Evolutionary conservation across 1,284 basidiomycete genomes (phyloP), one percentile per base, ranked within the genome.

Genomic region (Heliocybe sulcata): DNA sequence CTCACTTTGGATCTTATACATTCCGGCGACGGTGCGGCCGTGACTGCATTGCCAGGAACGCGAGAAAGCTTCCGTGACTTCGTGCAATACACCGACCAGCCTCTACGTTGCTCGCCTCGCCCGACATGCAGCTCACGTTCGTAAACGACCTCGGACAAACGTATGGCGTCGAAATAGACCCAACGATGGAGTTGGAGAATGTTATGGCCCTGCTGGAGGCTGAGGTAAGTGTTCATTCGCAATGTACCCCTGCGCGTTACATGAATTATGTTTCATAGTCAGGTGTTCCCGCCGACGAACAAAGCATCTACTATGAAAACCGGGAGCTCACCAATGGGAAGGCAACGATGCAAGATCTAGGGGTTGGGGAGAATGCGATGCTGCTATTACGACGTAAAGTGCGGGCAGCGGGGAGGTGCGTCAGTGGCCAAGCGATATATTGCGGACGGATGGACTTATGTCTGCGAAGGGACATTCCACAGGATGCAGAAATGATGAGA

Each of bases 401-500:
- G 3, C 76, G 66, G 42, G 74, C 81, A 33, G 77, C 79, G 35
- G 86, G 85, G 52, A 77, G 80, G 90, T 90, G 55, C 29, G 81
- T 35, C 12, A 11, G 12, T 12, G 9, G 10, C 14, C 26, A 19
- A 31, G 31, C 67, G 45, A 23, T 8, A 20, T 45, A 35, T 38
- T 45, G 4, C 11, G 38, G 4, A 12, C 10, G 19, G 29, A 31
- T 29, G 47, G 47, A 16, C 16, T 3, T 49, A 16, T 3, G 16
- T 42, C 6, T 20, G 4, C 4, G 51, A 63, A 85, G 85, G 62
- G 68, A 79, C 11, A 73, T 78, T n/a, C 81, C 84, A 59, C 88
- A 87, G 56, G 92, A 95, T 61, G 74, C 90, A 25, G 96, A 98
- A 69, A 87, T 89, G 77, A 91, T 95, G 83, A 81, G 95, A 10